Evolutionary conservation across 345 rosid species (phyloP).

Genomic region (Mercurialis annua): DNA sequence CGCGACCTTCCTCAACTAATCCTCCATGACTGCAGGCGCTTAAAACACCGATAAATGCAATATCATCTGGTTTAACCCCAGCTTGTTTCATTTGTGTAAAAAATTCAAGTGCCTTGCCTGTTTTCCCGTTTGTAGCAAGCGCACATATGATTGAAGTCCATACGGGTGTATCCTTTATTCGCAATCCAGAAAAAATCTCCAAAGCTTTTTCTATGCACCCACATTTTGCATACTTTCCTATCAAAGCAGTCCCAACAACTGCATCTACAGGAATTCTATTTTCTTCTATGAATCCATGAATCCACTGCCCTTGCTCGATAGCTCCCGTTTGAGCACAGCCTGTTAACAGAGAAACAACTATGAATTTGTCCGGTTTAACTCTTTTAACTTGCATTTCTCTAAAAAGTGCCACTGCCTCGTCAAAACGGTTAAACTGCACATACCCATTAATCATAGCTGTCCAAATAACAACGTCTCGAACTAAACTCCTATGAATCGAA

Average conservation of each 20-base stretch:
- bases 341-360: slow-evolving; percentile 63
- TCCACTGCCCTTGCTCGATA: slow-evolving; percentile 77
- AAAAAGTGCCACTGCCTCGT: slow-evolving; percentile 55
- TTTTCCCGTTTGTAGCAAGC: slow-evolving; percentile 63
- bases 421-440: slow-evolving; percentile 60
- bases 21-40: slow-evolving; percentile 89
- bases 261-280: slow-evolving; percentile 46
- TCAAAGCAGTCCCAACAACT: slow-evolving; percentile 65
- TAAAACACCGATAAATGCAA: slow-evolving; percentile 66
- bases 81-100: slow-evolving; percentile 64
- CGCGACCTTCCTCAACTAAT: slow-evolving; percentile 59
- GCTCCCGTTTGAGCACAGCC: slow-evolving; percentile 78
- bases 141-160: too few relatives aligned
- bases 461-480: slow-evolving; percentile 67
- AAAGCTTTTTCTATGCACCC: slow-evolving; percentile 59
- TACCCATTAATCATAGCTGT: slow-evolving; percentile 89
- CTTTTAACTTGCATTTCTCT: too few relatives aligned
- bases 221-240: slow-evolving; percentile 77
- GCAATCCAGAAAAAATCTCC: slow-evolving; percentile 44
- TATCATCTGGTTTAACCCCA: slow-evolving; percentile 62
- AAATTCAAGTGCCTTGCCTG: slow-evolving; percentile 47
- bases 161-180: slow-evolving; percentile 54
- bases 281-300: slow-evolving; percentile 57
- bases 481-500: slow-evolving; percentile 70
- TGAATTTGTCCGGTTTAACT: slow-evolving; percentile 57